Base-by-base conservation (phyloP, 208 protist species). In the Leishmania tarentolae region DNA sequence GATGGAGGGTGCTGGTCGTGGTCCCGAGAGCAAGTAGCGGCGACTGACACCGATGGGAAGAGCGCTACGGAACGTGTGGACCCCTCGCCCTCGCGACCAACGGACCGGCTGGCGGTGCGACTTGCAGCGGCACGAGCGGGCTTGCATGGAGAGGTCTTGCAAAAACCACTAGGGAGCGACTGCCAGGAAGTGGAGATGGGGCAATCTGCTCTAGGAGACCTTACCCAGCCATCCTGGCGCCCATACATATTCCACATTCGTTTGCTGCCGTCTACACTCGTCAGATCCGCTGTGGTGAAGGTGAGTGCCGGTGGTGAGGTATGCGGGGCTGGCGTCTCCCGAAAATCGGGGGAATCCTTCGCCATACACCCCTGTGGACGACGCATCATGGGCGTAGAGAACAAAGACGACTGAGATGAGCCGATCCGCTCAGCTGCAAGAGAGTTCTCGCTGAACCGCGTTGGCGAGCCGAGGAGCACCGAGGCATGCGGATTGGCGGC, bases 141-240 rank as follows among this genome's bases (percentile, higher is more conserved):
- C 11, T 37, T 17, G 31, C 24, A 40, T 47, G 74, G 35, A 59
- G 73, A 77, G 40, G 21, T 50, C 6, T 21, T 19, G 40, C 56
- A 28, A 35, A 35, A 28, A 28, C 42, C 70, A n/a, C 46, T 13
- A 8, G 70, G 28, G 46, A 24, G 40, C 70, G 28, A 13, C 44
- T 59, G 70, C 28, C 46, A n/a, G 70, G 3, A 11, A 37, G 70
- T 0, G 28, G 28, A 13, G 44, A 21, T 15, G 53, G 19, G 11
- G 37, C 37, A 8, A 19, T 52, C 8, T 13, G 13, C 21, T 1
- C 6, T 77, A 31, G 37, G 35, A 35, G 52, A 65, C 50, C 7
- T n/a, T 17, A 66, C n/a, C 74, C 74, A 65, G 15, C 15, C 74
- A 65, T 77, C 56, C 47, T 65, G 47, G 11, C 37, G 50, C 56